These are phyloP conservation scores for Cardiospermum halicacabum DNA, from an alignment of 345 rosid species.

Conservation along the genomic window DNA sequence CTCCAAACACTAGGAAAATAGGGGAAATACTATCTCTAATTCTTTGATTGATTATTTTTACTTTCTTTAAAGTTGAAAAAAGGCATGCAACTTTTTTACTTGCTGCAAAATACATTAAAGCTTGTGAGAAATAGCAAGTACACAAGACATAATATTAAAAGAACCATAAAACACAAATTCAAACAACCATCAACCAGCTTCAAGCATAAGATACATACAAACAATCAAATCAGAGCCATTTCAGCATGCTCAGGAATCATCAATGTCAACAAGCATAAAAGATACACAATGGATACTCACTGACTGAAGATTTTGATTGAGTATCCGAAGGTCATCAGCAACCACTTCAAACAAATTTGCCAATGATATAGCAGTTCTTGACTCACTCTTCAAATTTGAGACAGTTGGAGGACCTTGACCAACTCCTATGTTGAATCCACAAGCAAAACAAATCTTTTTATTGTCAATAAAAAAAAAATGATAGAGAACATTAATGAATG, in stretches of 20 bases:
- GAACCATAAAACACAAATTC: neutral
- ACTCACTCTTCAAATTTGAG: slow-evolving; percentile 49
- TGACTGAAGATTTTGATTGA: slow-evolving; percentile 83
- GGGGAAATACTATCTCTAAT: neutral
- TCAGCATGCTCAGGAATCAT: neutral
- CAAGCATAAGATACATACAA: neutral
- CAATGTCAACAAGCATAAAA: neutral
- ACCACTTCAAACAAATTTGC: slow-evolving; percentile 68
- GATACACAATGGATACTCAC: slow-evolving; percentile 40
- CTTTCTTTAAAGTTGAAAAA: neutral
- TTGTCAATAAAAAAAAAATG: neutral
- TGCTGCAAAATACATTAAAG: neutral
- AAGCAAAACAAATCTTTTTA: slow-evolving; percentile 9
- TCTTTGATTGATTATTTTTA: no score
- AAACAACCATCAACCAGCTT: neutral
- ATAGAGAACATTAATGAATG: neutral
- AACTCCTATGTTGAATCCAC: slow-evolving; percentile 33
- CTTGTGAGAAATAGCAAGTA: neutral
- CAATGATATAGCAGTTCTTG: slow-evolving; percentile 46
- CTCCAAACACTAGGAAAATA: no score
- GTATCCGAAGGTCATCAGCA: slow-evolving; percentile 70
- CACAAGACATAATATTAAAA: neutral
- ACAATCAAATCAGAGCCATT: neutral
- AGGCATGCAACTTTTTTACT: neutral
- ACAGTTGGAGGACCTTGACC: slow-evolving; percentile 44